Conservation (phyloP, 805 yeast genomes). For the Saccharomycopsis selenospora region DNA sequence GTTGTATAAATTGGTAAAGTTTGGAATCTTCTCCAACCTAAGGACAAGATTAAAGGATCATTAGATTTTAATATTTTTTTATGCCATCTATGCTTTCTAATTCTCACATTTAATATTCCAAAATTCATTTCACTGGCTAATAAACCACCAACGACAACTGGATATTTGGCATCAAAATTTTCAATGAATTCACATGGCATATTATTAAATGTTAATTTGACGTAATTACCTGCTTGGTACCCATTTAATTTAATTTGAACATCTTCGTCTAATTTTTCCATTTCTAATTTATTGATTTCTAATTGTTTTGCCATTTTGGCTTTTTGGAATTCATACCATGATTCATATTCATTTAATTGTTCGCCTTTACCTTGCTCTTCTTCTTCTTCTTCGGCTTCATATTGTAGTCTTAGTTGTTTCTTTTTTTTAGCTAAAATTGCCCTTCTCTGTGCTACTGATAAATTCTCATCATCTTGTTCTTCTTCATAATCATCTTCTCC, state of each 20-base stretch:
- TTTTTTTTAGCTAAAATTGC: slow-evolving; percentile 48
- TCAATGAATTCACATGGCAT: slow-evolving; percentile 88
- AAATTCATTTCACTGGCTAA: slow-evolving; percentile 86
- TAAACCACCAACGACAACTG: slow-evolving; percentile 85
- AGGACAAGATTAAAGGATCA: slow-evolving; percentile 87
- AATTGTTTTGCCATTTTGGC: slow-evolving; percentile 94
- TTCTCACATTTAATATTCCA: slow-evolving; percentile 86
- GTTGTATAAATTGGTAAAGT: slow-evolving; percentile 94
- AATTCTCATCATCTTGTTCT: slow-evolving; percentile 32
- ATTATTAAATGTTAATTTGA: slow-evolving; percentile 72
- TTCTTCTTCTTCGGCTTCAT: slow-evolving; percentile 65
- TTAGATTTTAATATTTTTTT: slow-evolving; percentile 90
- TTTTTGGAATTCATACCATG: slow-evolving; percentile 97
- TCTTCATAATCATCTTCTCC: slow-evolving; percentile 34
- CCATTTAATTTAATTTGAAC: slow-evolving; percentile 84
- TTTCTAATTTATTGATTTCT: slow-evolving; percentile 83
- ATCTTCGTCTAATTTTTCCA: slow-evolving; percentile 64
- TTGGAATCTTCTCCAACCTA: slow-evolving; percentile 99
- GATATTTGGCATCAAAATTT: slow-evolving; percentile 77
- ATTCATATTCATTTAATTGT: slow-evolving; percentile 77
- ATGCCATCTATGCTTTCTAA: slow-evolving; percentile 99
- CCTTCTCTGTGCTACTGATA: slow-evolving; percentile 18
- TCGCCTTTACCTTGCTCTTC: slow-evolving; percentile 41
- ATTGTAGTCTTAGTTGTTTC: slow-evolving; percentile 79
- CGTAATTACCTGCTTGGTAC: slow-evolving; percentile 87